phyloP scores from a whole-genome alignment of 2,329 filamentous ascomycete genomes.

The Ophiobolus disseminans region DNA sequence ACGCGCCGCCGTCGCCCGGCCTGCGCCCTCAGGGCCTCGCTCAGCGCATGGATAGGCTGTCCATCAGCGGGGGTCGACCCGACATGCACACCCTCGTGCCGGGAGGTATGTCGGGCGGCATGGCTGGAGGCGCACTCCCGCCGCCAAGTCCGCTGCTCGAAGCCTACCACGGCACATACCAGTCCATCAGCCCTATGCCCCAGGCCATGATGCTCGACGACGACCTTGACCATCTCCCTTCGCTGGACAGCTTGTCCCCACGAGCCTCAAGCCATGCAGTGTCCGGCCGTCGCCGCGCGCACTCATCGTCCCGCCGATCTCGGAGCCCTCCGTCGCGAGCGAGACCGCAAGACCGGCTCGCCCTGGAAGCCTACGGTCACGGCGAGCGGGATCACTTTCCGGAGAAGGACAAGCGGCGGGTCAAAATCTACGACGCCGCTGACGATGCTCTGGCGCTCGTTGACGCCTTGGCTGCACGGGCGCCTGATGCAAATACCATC shows the following conservation, averaged over 20 bases:
- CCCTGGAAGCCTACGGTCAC: constrained; percentile 41
- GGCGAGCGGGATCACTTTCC: neutral
- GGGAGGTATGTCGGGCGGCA: constrained; percentile 36
- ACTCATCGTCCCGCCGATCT: constrained; percentile 43
- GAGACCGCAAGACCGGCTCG: constrained; percentile 42
- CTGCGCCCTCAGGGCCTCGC: constrained; percentile 48
- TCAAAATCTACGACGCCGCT: constrained; percentile 81
- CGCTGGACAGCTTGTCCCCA: constrained; percentile 42
- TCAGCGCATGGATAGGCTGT: constrained; percentile 55
- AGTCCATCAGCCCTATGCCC: constrained; percentile 93
- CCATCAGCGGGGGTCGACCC: constrained; percentile 55
- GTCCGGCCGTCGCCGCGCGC: constrained; percentile 36
- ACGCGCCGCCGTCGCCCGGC: constrained; percentile 42
- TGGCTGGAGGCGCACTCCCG: constrained; percentile 54
- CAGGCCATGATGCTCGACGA: constrained; percentile 71
- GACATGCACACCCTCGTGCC: constrained; percentile 48
- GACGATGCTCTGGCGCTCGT: constrained; percentile 80
- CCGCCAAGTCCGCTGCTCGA: constrained; percentile 87
- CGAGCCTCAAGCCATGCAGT: constrained; percentile 37
- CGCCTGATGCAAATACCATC: constrained; percentile 70
- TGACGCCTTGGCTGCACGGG: constrained; percentile 72
- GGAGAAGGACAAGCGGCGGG: constrained; percentile 61
- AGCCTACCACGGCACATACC: constrained; percentile 91
- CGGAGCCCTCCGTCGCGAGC: constrained; percentile 35
- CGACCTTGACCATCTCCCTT: constrained; percentile 57